Base-by-base conservation (phyloP, 495 filamentous ascomycete genomes). In the Penicillium paradoxum region DNA sequence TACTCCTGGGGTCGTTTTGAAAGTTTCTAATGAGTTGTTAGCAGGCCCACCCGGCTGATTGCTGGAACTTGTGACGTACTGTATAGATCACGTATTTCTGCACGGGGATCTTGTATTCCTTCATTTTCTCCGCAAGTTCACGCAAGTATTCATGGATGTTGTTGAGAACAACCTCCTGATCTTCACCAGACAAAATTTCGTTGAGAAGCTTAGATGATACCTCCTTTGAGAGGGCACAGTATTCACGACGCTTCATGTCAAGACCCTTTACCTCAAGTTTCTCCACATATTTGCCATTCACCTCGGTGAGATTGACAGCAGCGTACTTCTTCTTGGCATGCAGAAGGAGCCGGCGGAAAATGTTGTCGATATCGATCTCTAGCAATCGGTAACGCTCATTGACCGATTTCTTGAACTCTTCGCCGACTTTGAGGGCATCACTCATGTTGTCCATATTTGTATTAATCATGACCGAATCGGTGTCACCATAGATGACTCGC, bases 301-400 rank as follows among this genome's bases (percentile, higher is more conserved):
- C 72, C 63, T 96, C 88, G 15, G 91, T 82, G 67, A 96, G 83
- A 66, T 96, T 97, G 70, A 97, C 88, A 36, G 93, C 93, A 13
- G 93, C 93, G 66, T 98, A 98, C 78, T 98, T 98, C 79, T 98
- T 98, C 79, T 98, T 98, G 34, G 95, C 92, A 68, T 97, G 93
- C 32, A 98, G 76, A 27, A 98, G 74, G 41, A 98, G 83, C 42
- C 93, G 83, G 53, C 92, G 84, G 80, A 98, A 98, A 55, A 97
- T 81, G 57, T 97, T 97, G 67, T 98, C 93, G 48, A 98, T 96
- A 62, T 98, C 93, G 57, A 98, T 98, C 63, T 98, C 93, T 14
- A 98, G 74, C 11, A 93, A 79, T 58, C 78, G 86, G 69, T 97
- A 97, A 37, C 83, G 83, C 48, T 95, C 88, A 62, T 98, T 98